Conservation (phyloP, 306 rosid genomes). For the Hippophae tibetana region DNA sequence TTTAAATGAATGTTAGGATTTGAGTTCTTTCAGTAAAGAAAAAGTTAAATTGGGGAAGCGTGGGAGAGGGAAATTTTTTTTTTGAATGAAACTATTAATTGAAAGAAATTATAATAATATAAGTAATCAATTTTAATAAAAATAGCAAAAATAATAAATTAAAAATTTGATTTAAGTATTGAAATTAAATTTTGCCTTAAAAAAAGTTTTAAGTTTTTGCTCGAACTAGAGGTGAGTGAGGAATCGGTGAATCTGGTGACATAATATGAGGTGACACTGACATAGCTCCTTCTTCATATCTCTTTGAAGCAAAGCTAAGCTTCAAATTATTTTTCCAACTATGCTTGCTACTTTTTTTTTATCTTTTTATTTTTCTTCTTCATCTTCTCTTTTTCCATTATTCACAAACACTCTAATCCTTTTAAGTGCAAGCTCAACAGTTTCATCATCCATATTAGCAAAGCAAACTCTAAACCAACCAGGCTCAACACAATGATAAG, state of each 20-base stretch:
- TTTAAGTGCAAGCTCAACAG: constrained; percentile 47
- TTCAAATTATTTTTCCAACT: constrained; percentile 37
- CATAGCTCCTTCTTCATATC: constrained; percentile 40
- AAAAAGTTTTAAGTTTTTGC: constrained; percentile 16
- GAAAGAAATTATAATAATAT: too few species aligned
- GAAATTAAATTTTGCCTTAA: too few species aligned
- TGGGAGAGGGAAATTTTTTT: too few species aligned
- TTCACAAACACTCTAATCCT: constrained; percentile 54
- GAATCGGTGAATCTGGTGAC: constrained; percentile 69
- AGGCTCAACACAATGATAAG: constrained; percentile 61
- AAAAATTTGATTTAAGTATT: too few species aligned
- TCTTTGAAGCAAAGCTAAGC: constrained; percentile 42
- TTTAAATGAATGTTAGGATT: too few species aligned
- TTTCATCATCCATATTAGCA: constrained; percentile 42
- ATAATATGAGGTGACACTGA: constrained; percentile 34
- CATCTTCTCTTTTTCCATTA: constrained; percentile 11
- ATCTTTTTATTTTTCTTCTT: not conserved
- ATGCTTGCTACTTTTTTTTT: not conserved
- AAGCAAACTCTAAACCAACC: constrained; percentile 63
- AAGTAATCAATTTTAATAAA: too few species aligned
- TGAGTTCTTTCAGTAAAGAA: too few species aligned
- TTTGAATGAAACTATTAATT: too few species aligned
- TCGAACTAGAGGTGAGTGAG: constrained; percentile 66
- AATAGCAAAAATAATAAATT: too few species aligned
- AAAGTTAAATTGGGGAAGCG: too few species aligned